Percentiles rank a stretch among this genome's conserved stretches.
These are phyloP conservation scores for Arthrobotrys iridis DNA, from an alignment of 2,329 filamentous ascomycete genomes.

Conservation along the genomic window DNA sequence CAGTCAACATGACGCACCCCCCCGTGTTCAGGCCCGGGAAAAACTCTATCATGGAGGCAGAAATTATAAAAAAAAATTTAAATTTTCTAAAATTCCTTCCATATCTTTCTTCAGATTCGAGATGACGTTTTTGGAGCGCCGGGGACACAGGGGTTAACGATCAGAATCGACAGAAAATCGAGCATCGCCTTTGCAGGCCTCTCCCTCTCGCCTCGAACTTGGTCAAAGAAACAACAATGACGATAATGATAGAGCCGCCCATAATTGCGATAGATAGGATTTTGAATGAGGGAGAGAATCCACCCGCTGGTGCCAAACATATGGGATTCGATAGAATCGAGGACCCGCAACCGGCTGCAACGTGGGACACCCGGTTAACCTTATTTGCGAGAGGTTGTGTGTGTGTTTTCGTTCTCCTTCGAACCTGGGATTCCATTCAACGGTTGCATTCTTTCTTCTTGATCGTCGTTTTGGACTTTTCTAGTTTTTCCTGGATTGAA, in stretches of 20 bases:
- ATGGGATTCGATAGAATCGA: conserved; percentile 6
- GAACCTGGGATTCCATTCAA: not conserved
- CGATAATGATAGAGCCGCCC: not conserved
- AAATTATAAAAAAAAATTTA: not conserved
- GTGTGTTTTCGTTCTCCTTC: no score
- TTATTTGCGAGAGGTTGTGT: conserved; percentile 36
- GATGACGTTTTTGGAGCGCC: conserved; percentile 25
- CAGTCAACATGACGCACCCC: conserved; percentile 23
- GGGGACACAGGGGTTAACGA: not conserved
- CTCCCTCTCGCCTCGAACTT: not conserved
- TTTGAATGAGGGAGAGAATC: conserved; percentile 8
- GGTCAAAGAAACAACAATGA: not conserved
- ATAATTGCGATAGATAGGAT: conserved; percentile 19
- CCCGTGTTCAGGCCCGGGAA: conserved; percentile 11
- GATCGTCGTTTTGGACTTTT: not conserved
- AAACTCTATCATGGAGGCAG: conserved; percentile 10
- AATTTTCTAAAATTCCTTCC: not conserved
- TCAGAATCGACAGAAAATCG: not conserved
- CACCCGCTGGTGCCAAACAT: conserved; percentile 4
- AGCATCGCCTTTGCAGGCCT: not conserved
- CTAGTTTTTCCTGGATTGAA: not conserved
- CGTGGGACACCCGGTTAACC: conserved; percentile 44
- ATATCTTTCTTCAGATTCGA: not conserved
- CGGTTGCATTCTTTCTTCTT: not conserved
- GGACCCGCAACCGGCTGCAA: conserved; percentile 38